phyloP scores from a whole-genome alignment of 768 basidiomycete genomes.

The Mycena capillaripes region DNA sequence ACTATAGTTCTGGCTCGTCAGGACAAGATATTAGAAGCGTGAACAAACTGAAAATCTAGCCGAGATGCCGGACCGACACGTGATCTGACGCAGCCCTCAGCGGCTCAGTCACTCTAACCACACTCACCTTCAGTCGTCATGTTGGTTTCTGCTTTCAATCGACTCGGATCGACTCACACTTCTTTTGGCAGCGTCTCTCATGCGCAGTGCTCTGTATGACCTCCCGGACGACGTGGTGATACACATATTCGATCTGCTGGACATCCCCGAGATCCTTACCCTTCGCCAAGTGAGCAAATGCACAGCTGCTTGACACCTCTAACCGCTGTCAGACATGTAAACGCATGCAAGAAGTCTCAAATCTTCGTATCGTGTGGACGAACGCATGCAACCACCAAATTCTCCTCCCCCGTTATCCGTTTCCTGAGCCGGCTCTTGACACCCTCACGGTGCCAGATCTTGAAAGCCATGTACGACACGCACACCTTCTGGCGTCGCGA shows the following conservation, averaged over 20 bases:
- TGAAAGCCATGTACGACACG: slow-evolving; percentile 57
- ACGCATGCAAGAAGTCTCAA: slow-evolving; percentile 59
- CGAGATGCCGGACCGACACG: no score
- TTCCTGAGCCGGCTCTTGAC: slow-evolving; percentile 54
- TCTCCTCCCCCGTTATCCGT: slow-evolving; percentile 63
- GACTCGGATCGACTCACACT: no score
- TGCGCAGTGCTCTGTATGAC: not conserved
- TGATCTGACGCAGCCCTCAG: no score
- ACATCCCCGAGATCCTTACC: slow-evolving; percentile 13
- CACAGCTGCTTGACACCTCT: not conserved
- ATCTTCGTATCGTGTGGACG: slow-evolving; percentile 69
- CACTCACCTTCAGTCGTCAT: no score
- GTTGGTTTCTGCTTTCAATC: no score
- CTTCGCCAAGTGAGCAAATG: slow-evolving; percentile 19
- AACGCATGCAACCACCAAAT: slow-evolving; percentile 62
- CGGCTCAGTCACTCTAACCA: no score
- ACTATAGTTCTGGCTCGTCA: no score
- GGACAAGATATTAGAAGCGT: no score
- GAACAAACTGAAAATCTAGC: no score
- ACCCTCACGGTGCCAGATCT: slow-evolving; percentile 58
- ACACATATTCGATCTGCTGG: slow-evolving; percentile 10
- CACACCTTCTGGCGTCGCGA: slow-evolving; percentile 61
- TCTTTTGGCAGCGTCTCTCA: no score
- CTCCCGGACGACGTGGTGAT: slow-evolving; percentile 28
- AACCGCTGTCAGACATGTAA: slow-evolving; percentile 60